Conservation (phyloP, 352 stramenopile species). For the Pilasporangium apinafurcum region DNA sequence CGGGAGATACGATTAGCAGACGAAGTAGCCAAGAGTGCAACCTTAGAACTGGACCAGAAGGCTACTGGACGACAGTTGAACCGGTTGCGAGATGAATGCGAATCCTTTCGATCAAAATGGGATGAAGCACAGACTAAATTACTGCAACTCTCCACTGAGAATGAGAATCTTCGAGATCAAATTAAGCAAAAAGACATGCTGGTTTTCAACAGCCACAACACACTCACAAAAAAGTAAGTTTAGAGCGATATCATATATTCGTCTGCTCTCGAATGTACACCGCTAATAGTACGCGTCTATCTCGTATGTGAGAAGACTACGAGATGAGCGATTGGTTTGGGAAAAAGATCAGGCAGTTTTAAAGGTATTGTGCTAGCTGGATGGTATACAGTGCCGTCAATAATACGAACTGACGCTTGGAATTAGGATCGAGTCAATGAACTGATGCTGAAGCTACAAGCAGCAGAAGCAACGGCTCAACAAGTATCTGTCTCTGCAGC, state of each 20-base stretch:
- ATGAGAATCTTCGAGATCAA: conserved; percentile 55
- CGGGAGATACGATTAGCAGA: conserved; percentile 43
- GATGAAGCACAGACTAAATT: conserved; percentile 56
- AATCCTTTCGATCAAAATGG: conserved; percentile 37
- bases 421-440: conserved; percentile 46
- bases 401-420: too few species aligned
- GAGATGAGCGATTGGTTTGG: conserved; percentile 45
- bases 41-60: conserved; percentile 57
- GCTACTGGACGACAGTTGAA: conserved; percentile 31
- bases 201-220: conserved; percentile 54
- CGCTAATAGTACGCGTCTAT: too few species aligned
- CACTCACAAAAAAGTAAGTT: conserved; percentile 40
- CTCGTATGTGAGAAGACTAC: too few species aligned
- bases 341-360: conserved; percentile 37
- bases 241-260: too few species aligned
- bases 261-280: too few species aligned
- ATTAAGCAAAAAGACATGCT: conserved; percentile 69
- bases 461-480: conserved; percentile 31
- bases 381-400: too few species aligned
- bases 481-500: conserved; percentile 10
- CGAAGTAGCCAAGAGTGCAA: conserved; percentile 26
- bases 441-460: conserved; percentile 47
- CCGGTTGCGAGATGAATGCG: conserved; percentile 40
- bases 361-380: too few species aligned
- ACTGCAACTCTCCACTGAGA: conserved; percentile 38